Percentiles rank a stretch among this genome's conserved stretches.
Evolutionary conservation across 345 rosid genomes (phyloP).

Genomic region (Sonneratia alba): DNA sequence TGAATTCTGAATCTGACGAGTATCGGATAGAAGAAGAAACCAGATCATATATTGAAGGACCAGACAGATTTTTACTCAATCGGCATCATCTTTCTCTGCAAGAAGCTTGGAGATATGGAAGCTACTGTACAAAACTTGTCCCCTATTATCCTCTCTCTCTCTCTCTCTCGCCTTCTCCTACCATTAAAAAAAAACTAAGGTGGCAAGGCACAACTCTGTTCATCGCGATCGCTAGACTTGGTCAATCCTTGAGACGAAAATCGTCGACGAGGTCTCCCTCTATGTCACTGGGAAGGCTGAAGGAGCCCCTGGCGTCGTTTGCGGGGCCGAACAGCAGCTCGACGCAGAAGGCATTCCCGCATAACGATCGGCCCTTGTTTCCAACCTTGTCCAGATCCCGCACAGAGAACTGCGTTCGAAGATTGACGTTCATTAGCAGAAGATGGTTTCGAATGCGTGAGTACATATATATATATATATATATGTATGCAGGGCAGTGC

Average conservation of each 20-base stretch:
- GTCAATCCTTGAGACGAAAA: not conserved
- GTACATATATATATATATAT: too few species aligned
- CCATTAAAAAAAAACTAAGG: not conserved
- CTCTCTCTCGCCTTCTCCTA: not conserved
- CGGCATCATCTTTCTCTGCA: not conserved
- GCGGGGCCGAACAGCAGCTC: constrained; percentile 83
- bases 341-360: constrained; percentile 72
- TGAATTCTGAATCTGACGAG: too few species aligned
- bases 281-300: not conserved
- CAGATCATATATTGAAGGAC: not conserved
- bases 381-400: constrained; percentile 79
- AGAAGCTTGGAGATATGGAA: not conserved
- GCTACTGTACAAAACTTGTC: constrained; percentile 16
- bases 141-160: too few species aligned
- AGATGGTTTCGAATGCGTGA: not conserved
- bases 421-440: not conserved
- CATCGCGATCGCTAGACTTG: not conserved
- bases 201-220: constrained; percentile 1
- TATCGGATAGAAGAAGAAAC: not conserved
- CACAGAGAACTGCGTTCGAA: constrained; percentile 40
- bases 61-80: not conserved
- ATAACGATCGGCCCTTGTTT: constrained; percentile 51
- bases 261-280: constrained; percentile 6
- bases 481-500: too few species aligned
- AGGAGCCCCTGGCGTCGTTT: constrained; percentile 27